Evolutionary conservation across 805 yeast genomes (phyloP), one percentile per base, ranked within the genome.

Genomic region (Teunomyces tritomae): DNA sequence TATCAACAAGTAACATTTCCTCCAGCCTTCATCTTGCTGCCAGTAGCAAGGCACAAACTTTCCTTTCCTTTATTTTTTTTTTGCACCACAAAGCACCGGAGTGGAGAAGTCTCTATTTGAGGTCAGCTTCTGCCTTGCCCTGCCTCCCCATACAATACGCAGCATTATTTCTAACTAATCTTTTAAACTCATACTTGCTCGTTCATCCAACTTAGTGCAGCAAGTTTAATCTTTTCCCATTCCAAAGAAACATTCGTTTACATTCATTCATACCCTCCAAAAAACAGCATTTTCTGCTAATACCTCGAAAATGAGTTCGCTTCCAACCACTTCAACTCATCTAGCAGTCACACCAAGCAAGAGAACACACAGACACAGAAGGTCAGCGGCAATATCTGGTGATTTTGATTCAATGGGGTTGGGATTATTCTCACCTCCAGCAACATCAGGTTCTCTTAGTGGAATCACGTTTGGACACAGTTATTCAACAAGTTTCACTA

Each of bases 331-430:
- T 9, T 10, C 44, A 2, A 28, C 16, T 9, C 43, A 33, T 30
- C 30, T 30, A 43, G 26, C 43, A 8, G 28, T 40, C 7, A 40
- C 43, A n/a, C 43, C 43, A n/a, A 27, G n/a, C 20, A 36, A 28
- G 32, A 70, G 80, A 52, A 80, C 83, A 1, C 96, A 89, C 66
- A 79, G 87, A 39, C 96, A 89, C 59, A 80, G 88, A 58, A 71
- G 96, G 45, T 89, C 96, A 0, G 90, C 92, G 17, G 96, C 96
- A 0, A 84, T 89, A 5, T 86, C 94, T 7, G 94, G 94, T 3
- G 96, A 89, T 62, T 86, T 88, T 61, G 94, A 87, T 56, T 59
- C 61, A 7, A 56, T 61, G 43, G 76, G 74, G 5, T 52, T 69
- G 32, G 75, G 75, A 1, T 52, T 70, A 32, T 67, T 68, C 45